Base-by-base conservation (phyloP, 2,329 filamentous ascomycete genomes). In the Fusarium sp. region DNA sequence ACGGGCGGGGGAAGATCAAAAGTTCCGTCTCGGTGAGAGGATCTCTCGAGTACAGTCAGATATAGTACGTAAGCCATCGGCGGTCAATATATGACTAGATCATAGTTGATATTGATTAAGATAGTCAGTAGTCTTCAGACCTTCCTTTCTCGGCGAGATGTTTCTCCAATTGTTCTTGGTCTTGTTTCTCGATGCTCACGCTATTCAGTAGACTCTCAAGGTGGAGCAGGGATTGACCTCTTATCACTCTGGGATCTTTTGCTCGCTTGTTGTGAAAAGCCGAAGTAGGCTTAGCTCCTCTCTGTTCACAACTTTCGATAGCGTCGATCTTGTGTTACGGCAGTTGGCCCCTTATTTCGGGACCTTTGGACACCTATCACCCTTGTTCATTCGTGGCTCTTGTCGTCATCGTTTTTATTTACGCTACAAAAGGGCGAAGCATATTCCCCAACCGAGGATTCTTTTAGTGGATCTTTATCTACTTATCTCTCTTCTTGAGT, bases 361-460 rank as follows among this genome's bases (percentile, higher is more conserved):
- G 11, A 26, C 8, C 33, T 50, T 26, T 50, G 4, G 31, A 26
- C 20, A 18, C 26, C 12, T 38, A 30, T 10, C 10, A 46, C 47
- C 47, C 47, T 40, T 51, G 47, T 30, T 4, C 5, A n/a, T 40
- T 30, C 42, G 30, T 30, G 4, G 34, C 34, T 37, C 16, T 37
- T 18, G 47, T 51, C 47, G 47, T 51, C 47, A 51, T 51, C 47
- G 4, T 28, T 51, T 38, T 9, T 26, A 20, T 20, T 5, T 20
- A 28, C 47, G 33, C 47, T 40, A 51, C 47, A 51, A 51, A 51
- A 40, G 47, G n/a, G 38, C 47, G 28, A 45, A 28, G n/a, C 28
- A 31, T 18, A 45, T 45, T 28, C n/a, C 26, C 42, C 42, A 50
- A 51, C 47, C 36, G 47, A 51, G 47, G 47, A 16, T 31, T 15